Conservation (phyloP, 2,329 filamentous ascomycete genomes). For the Nemania sp. region DNA sequence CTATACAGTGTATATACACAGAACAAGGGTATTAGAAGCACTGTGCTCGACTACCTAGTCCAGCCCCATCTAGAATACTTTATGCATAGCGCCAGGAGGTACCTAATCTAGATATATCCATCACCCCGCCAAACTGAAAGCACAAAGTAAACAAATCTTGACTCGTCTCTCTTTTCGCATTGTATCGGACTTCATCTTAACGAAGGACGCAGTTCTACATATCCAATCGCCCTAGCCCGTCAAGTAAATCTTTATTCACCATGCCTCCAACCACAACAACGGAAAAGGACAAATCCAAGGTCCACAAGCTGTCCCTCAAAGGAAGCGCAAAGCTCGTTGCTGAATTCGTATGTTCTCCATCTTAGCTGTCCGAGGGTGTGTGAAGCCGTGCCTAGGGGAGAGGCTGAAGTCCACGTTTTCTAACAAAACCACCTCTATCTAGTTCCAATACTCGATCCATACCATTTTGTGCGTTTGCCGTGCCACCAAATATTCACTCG, state of each 20-base stretch:
- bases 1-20: background rate
- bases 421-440: slow-evolving; percentile 20
- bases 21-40: background rate
- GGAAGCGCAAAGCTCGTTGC: slow-evolving; percentile 87
- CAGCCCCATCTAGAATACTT: too few relatives aligned
- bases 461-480: slow-evolving; percentile 80
- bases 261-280: slow-evolving; percentile 46
- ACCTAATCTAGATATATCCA: background rate
- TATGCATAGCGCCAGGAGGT: too few relatives aligned
- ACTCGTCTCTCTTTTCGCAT: background rate
- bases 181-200: background rate
- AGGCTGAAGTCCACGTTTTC: slow-evolving; percentile 29
- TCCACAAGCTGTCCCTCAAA: slow-evolving; percentile 93
- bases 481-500: background rate
- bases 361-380: background rate
- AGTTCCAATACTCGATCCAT: slow-evolving; percentile 99
- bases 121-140: slow-evolving; percentile 48
- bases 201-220: background rate
- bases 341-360: slow-evolving; percentile 80
- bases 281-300: slow-evolving; percentile 81
- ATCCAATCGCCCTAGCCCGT: background rate
- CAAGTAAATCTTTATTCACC: slow-evolving; percentile 3
- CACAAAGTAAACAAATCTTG: slow-evolving; percentile 47
- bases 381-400: background rate
- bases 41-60: too few relatives aligned